Evolutionary conservation across 768 basidiomycete genomes (phyloP).

Genomic region (Serendipita vermifera): DNA sequence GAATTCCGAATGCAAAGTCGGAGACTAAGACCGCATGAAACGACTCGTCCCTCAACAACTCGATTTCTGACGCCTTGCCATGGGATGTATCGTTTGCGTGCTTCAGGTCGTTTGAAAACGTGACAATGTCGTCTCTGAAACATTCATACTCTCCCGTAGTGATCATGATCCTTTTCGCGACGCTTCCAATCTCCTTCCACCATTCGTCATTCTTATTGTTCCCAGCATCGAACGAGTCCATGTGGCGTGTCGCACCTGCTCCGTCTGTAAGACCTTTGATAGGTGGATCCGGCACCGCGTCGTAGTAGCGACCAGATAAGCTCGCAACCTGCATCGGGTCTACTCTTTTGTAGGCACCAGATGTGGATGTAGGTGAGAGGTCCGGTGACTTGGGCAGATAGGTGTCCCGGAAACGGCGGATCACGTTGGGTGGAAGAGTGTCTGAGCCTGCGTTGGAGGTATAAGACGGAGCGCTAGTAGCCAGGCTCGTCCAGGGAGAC

Average conservation of each 20-base stretch:
- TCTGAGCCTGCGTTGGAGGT: neutral
- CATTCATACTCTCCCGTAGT: neutral
- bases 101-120: neutral
- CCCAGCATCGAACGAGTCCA: neutral
- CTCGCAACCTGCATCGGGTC: neutral
- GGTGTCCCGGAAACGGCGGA: neutral
- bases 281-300: neutral
- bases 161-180: neutral
- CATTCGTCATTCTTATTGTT: slow-evolving; percentile 7
- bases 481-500: neutral
- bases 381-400: neutral
- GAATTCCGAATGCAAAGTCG: neutral
- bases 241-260: neutral
- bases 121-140: slow-evolving; percentile 5
- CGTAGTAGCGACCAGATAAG: neutral
- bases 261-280: neutral
- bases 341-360: no score
- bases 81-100: neutral
- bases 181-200: slow-evolving; percentile 10
- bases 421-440: neutral
- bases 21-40: slow-evolving; percentile 7
- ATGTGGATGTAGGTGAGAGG: neutral
- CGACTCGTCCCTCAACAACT: slow-evolving; percentile 3
- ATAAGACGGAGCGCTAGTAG: neutral
- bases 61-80: neutral